Conservation (phyloP, 2,329 filamentous ascomycete species). For the Aspergillus sp. region DNA sequence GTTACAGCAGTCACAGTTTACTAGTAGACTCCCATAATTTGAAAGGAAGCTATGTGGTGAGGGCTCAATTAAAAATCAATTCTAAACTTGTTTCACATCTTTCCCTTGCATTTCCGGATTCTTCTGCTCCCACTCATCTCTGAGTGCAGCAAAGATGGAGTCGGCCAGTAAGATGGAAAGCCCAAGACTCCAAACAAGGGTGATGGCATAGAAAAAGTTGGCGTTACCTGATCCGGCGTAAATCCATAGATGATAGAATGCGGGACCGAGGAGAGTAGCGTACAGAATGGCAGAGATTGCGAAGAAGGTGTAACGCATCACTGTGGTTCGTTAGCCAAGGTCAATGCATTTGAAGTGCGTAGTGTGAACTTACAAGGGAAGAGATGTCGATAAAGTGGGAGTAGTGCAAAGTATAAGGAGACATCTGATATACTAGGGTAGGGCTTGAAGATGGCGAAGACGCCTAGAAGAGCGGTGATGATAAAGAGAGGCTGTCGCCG, state of each 20-base stretch:
- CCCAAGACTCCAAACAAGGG: slow-evolving; percentile 93
- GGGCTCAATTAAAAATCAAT: no score
- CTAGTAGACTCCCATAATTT: no score
- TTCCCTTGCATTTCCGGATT: slow-evolving; percentile 85
- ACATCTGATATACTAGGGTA: slow-evolving; percentile 92
- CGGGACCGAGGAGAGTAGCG: slow-evolving; percentile 80
- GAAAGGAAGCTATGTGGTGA: no score
- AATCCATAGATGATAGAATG: slow-evolving; percentile 97
- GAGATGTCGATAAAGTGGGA: slow-evolving; percentile 84
- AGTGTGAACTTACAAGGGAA: slow-evolving; percentile 62
- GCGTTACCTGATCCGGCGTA: slow-evolving; percentile 97
- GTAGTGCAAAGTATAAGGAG: slow-evolving; percentile 74
- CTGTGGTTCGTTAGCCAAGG: slow-evolving; percentile 37
- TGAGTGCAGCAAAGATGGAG: slow-evolving; percentile 76
- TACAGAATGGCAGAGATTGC: slow-evolving; percentile 80
- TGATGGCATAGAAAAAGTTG: slow-evolving; percentile 99
- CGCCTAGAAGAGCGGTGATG: slow-evolving; percentile 75
- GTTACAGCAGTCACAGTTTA: no score
- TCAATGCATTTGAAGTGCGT: background rate
- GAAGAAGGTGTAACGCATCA: slow-evolving; percentile 92
- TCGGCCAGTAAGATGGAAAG: slow-evolving; percentile 84
- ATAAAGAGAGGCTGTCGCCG: slow-evolving; percentile 83
- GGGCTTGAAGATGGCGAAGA: slow-evolving; percentile 93
- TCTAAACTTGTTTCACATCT: slow-evolving; percentile 76
- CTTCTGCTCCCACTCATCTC: slow-evolving; percentile 92